Evolutionary conservation across 2,329 filamentous ascomycete genomes (phyloP), one percentile per base, ranked within the genome.

Genomic region (Fusarium metavorans): DNA sequence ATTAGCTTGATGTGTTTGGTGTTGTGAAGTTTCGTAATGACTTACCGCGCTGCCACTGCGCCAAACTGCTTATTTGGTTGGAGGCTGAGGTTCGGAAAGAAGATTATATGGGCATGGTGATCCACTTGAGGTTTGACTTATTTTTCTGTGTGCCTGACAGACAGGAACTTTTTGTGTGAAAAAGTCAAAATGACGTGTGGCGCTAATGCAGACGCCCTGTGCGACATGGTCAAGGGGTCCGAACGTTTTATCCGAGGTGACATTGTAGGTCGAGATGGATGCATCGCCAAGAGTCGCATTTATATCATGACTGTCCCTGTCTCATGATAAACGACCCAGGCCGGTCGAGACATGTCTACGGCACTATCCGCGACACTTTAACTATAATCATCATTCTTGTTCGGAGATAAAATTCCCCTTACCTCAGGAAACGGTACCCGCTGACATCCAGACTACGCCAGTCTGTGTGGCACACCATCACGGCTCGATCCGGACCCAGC

Each of bases 11-110:
- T 48, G 43, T 48, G 6, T 37, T 7, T 48, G 23, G 23, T 48
- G 23, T 48, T 52, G 16, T 52, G 25, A n/a, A 30, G 43, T 48
- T 25, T 23, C 27, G 43, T 30, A 52, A 52, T 52, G 48, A 52
- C 48, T 30, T 30, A 52, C 48, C 48, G 50, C 50, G 50, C 50
- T 54, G 11, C 50, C 50, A 54, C 50, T 54, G 50, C 50, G 50
- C 50, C 50, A 54, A 54, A 54, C 50, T 54, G 50, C 50, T 54
- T 54, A 32, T 32, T 54, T 54, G 50, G 50, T 54, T 54, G 50
- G 18, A n/a, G 16, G 2, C 11, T 3, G 7, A 5, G 27, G 10
- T 9, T 6, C 50, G 18, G 11, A 54, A 54, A 20, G 10, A 2
- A 20, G 11, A 16, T 32, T 54, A 54, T 54, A 32, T 14, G 11